Conservation (phyloP, 2,329 filamentous ascomycete species). For the Stagonosporopsis vannaccii region DNA sequence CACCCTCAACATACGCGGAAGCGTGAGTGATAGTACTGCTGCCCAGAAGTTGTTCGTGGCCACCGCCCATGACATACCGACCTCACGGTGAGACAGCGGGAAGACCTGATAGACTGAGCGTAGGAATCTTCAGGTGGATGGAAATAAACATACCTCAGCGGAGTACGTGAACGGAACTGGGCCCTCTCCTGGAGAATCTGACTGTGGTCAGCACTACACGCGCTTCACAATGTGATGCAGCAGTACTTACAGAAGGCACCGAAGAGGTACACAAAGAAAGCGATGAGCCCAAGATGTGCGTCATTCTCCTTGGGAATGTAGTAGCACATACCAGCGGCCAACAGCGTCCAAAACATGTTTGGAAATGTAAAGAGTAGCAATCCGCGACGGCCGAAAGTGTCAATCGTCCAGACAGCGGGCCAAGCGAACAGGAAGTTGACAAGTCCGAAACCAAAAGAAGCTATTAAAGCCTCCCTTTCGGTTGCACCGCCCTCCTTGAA, state of each 20-base stretch:
- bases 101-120: constrained; percentile 53
- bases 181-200: constrained; percentile 49
- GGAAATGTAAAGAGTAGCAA: constrained; percentile 60
- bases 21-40: constrained; percentile 68
- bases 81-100: constrained; percentile 72
- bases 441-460: constrained; percentile 65
- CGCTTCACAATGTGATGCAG: too few species aligned
- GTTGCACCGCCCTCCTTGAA: constrained; percentile 58
- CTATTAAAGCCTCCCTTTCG: constrained; percentile 55
- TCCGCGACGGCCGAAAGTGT: constrained; percentile 58
- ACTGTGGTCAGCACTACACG: background rate
- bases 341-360: constrained; percentile 58
- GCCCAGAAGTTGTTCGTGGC: constrained; percentile 69
- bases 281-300: constrained; percentile 59
- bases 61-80: constrained; percentile 75
- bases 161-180: constrained; percentile 55
- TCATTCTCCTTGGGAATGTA: constrained; percentile 53
- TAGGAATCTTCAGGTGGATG: background rate
- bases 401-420: constrained; percentile 66
- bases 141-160: constrained; percentile 56
- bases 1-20: constrained; percentile 63
- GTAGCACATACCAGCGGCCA: constrained; percentile 61
- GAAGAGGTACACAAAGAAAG: constrained; percentile 65
- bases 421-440: constrained; percentile 66
- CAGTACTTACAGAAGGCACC: constrained; percentile 47